Evolutionary conservation across 2,329 filamentous ascomycete species (phyloP).

Genomic region (Aspergillus vadensis): DNA sequence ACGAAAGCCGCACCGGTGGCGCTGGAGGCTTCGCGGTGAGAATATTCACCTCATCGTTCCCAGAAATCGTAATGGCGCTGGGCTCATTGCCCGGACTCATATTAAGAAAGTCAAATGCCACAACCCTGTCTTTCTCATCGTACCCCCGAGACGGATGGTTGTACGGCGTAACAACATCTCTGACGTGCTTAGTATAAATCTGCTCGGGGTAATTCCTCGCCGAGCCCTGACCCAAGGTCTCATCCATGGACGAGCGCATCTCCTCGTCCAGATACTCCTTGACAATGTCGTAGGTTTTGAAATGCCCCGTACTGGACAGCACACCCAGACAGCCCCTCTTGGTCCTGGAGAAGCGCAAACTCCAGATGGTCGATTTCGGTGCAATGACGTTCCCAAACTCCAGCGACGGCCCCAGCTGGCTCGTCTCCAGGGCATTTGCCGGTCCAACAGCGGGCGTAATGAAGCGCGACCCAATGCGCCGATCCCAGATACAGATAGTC

Average conservation of each 20-base stretch:
- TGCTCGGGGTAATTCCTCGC: conserved; percentile 45
- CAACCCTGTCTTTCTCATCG: conserved; percentile 52
- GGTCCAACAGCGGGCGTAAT: conserved; percentile 39
- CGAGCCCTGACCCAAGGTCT: conserved; percentile 43
- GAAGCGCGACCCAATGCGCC: conserved; percentile 50
- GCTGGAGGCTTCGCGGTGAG: conserved; percentile 49
- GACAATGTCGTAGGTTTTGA: conserved; percentile 58
- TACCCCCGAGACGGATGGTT: conserved; percentile 48
- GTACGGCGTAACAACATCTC: conserved; percentile 49
- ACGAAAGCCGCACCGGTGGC: conserved; percentile 42
- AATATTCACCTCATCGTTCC: conserved; percentile 54
- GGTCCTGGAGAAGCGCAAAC: conserved; percentile 61
- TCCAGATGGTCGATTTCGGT: conserved; percentile 60
- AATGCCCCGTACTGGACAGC: conserved; percentile 60
- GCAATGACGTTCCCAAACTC: conserved; percentile 59
- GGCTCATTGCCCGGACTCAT: conserved; percentile 51
- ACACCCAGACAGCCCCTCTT: conserved; percentile 61
- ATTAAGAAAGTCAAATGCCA: conserved; percentile 64
- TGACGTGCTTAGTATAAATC: conserved; percentile 49
- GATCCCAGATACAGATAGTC: conserved; percentile 64
- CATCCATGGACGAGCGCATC: conserved; percentile 41
- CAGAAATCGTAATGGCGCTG: conserved; percentile 55
- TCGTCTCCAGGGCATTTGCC: conserved; percentile 31
- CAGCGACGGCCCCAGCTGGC: conserved; percentile 54
- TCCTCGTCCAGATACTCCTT: conserved; percentile 52